Evolutionary conservation across 2,329 filamentous ascomycete genomes (phyloP).

Genomic region (Cladosporium colombiae): DNA sequence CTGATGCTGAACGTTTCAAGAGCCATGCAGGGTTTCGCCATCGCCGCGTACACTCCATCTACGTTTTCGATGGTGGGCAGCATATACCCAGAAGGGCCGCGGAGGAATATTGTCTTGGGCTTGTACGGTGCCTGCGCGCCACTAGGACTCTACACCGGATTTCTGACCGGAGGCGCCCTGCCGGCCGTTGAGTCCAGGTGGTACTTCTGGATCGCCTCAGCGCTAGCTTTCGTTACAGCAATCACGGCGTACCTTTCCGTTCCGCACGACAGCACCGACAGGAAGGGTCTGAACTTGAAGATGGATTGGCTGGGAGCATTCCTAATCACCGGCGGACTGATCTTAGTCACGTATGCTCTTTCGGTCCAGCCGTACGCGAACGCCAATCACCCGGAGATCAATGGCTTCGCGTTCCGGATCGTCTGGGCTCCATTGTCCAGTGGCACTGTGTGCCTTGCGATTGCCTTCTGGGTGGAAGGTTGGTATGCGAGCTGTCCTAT

Average conservation of each 20-base stretch:
- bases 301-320: conserved; percentile 41
- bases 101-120: conserved; percentile 38
- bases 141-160: conserved; percentile 40
- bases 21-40: conserved; percentile 41
- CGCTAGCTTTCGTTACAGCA: conserved; percentile 31
- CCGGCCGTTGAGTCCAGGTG: conserved; percentile 30
- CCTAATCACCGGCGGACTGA: conserved; percentile 38
- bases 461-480: conserved; percentile 38
- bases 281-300: conserved; percentile 34
- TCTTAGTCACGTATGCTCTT: conserved; percentile 38
- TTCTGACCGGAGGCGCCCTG: conserved; percentile 36
- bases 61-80: conserved; percentile 38
- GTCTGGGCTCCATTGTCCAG: conserved; percentile 34
- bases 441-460: conserved; percentile 31
- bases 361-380: conserved; percentile 36
- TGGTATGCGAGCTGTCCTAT: conserved; percentile 37
- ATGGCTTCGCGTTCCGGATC: conserved; percentile 31
- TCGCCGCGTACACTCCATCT: conserved; percentile 39
- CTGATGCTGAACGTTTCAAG: conserved; percentile 36
- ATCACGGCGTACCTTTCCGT: conserved; percentile 37
- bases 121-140: conserved; percentile 41
- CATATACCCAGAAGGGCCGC: conserved; percentile 36
- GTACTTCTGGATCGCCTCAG: conserved; percentile 40
- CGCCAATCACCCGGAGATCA: conserved; percentile 21
- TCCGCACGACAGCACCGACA: conserved; percentile 36